phyloP scores from a whole-genome alignment of 2,329 filamentous ascomycete genomes.

The Aspergillus nomiae region DNA sequence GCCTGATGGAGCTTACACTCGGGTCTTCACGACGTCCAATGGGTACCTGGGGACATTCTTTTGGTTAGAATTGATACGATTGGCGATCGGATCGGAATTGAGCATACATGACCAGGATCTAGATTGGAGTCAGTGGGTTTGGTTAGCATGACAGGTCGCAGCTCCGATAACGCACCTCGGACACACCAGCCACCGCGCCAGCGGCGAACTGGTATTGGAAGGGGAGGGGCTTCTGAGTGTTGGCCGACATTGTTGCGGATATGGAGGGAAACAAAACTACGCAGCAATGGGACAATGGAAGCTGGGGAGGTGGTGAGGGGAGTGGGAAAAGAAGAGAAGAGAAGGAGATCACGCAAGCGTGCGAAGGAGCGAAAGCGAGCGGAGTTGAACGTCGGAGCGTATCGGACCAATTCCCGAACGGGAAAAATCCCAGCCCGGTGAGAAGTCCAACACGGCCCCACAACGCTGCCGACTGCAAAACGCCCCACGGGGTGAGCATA shows the following conservation, averaged over 20 bases:
- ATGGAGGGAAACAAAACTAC: not conserved
- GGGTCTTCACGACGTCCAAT: conserved; percentile 95
- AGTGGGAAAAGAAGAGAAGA: conserved; percentile 6
- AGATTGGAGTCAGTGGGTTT: not conserved
- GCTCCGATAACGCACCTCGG: conserved; percentile 68
- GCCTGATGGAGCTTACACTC: conserved; percentile 67
- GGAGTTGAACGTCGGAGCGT: conserved; percentile 4
- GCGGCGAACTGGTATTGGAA: conserved; percentile 96
- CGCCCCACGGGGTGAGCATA: conserved; percentile 8
- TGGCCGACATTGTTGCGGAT: conserved; percentile 58
- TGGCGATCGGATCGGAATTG: not conserved
- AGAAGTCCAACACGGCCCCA: conserved; percentile 2
- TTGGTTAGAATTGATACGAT: not conserved
- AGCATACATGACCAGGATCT: conserved; percentile 85
- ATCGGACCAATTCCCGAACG: conserved; percentile 12
- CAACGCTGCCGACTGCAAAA: not conserved
- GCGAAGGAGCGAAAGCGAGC: too few relatives aligned
- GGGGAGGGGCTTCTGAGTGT: conserved; percentile 74
- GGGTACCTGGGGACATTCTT: conserved; percentile 73
- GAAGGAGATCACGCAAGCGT: conserved; percentile 10
- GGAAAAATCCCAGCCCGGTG: conserved; percentile 9
- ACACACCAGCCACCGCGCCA: conserved; percentile 95
- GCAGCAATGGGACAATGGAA: conserved; percentile 5
- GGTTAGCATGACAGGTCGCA: not conserved
- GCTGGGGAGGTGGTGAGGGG: not conserved